Base-by-base conservation (phyloP, 306 rosid species). In the Crataegus laevigata region DNA sequence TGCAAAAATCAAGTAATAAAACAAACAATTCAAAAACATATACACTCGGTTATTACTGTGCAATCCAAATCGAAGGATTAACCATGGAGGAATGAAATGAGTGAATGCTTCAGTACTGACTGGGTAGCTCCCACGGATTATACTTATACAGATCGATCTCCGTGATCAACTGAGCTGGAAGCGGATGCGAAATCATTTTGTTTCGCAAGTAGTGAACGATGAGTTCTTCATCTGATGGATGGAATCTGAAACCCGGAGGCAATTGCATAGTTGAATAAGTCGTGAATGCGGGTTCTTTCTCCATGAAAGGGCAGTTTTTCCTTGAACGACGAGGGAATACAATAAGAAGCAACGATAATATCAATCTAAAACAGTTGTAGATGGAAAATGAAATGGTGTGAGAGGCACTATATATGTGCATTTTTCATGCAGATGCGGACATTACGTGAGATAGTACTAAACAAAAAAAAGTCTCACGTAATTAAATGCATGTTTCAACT, bases 151-250 rank as follows among this genome's bases (percentile, higher is more conserved):
- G 88, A 76, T 91, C 87, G 15, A 88, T 84, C 62, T 93, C 97
- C 18, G 91, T 87, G 38, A 91, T 87, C 28, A 91, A 78, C 8
- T 77, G 74, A 0, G 93, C 96, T 3, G 98, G 97, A 68, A 91
- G 84, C 32, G 97, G 93, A 25, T 70, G 75, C 15, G 93, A 93
- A 22, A 81, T 75, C 79, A 83, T 84, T 78, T 80, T 89, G 68
- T 83, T 88, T 54, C 77, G 80, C 77, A 93, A 72, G 86, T 93
- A 91, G 73, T 93, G 88, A 77, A 88, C 88, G 68, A 93, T 78
- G 82, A 93, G 98, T 76, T 93, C 98, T 43, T 91, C 91, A 75
- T 93, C 98, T 32, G 98, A 85, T 4, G 96, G 97, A 71, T 88
- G 90, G 80, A 93, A 93, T 69, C 96, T 82, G 78, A 93, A 93